These are phyloP conservation scores for Amyloporia xantha DNA, from an alignment of 768 basidiomycete genomes.

Conservation along the genomic window DNA sequence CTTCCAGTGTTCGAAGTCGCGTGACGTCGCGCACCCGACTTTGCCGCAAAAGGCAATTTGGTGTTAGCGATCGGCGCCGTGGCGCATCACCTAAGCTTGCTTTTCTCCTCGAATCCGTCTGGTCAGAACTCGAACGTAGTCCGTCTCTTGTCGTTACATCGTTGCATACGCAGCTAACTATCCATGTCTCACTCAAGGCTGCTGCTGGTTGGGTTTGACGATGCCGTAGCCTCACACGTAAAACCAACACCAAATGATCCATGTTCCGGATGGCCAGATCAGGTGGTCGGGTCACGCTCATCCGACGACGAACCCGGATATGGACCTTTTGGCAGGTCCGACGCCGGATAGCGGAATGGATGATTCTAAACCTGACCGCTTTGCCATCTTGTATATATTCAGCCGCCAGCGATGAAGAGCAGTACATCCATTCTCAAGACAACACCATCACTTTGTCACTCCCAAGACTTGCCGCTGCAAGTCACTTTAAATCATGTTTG, in stretches of 20 bases:
- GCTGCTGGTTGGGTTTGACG: no score
- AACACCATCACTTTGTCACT: no score
- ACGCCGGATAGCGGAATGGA: slow-evolving; percentile 2
- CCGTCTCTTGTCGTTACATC: no score
- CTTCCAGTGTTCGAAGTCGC: background rate
- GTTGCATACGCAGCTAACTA: no score
- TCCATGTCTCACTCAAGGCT: no score
- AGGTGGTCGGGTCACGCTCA: slow-evolving; percentile 4
- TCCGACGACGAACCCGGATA: background rate
- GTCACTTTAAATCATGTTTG: slow-evolving; percentile 10
- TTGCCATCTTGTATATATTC: no score
- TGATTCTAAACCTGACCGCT: background rate
- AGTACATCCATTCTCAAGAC: no score
- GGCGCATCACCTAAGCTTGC: no score
- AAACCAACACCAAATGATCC: background rate
- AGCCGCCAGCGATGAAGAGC: no score
- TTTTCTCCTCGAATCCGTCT: no score
- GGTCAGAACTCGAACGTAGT: no score
- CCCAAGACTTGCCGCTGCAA: background rate
- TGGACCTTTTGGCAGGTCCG: background rate
- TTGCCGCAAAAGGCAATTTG: background rate
- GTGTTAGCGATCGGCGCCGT: no score
- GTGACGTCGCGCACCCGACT: background rate
- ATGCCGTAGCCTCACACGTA: background rate
- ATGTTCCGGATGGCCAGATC: slow-evolving; percentile 5